Conservation (phyloP, 306 rosid species). For the Acacia acuminata region DNA sequence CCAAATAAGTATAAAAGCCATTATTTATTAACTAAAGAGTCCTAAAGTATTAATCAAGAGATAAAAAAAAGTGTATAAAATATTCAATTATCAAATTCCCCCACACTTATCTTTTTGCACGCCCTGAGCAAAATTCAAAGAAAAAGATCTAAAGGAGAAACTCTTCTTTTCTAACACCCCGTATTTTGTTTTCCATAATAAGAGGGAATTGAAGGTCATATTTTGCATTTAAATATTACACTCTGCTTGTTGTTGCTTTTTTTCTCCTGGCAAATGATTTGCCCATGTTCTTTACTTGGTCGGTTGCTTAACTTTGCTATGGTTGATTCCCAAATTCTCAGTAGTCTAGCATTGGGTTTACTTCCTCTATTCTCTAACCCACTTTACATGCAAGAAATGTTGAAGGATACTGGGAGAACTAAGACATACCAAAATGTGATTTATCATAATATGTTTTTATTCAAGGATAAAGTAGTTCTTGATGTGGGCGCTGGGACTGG, state of each 20-base stretch:
- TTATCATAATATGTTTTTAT: constrained; percentile 85
- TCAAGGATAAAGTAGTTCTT: constrained; percentile 88
- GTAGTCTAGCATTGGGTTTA: background rate
- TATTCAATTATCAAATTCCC: no score
- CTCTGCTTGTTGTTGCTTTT: background rate
- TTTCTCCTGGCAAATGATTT: background rate
- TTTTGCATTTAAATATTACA: constrained; percentile 2
- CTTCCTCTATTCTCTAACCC: constrained; percentile 3
- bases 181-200: background rate
- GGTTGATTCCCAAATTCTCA: background rate
- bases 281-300: background rate
- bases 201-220: background rate
- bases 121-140: no score
- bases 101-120: no score
- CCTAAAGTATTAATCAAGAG: no score
- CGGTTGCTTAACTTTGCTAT: background rate
- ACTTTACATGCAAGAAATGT: constrained; percentile 76
- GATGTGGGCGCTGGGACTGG: no score
- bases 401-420: constrained; percentile 93
- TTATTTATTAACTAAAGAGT: no score
- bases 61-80: no score
- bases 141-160: no score
- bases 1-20: no score
- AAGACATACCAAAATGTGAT: constrained; percentile 94
- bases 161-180: background rate